A percentile compares a stretch with the other conserved stretches of the same genome.
Evolutionary conservation across 805 yeast genomes (phyloP).

Genomic region (Candida broadrunensis): DNA sequence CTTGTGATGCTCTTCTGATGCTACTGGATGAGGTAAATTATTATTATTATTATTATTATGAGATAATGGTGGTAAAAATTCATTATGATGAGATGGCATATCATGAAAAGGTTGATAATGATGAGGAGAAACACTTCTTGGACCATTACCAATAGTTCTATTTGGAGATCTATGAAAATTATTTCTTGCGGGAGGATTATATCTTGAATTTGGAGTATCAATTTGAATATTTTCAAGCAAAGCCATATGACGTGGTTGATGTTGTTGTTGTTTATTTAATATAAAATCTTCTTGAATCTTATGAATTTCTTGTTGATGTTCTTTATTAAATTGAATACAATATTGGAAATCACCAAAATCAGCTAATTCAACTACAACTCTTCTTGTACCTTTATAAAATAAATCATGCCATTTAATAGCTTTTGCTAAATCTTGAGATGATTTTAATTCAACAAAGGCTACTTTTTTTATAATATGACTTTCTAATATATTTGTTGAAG

Average conservation of each 20-base stretch:
- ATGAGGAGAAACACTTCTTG: neutral
- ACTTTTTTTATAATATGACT: constrained; percentile 47
- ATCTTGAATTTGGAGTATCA: neutral
- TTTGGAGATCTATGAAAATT: neutral
- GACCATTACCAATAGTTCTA: neutral
- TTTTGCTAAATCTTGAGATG: constrained; percentile 51
- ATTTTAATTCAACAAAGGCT: constrained; percentile 59
- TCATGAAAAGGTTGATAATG: neutral
- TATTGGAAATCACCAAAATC: constrained; percentile 39
- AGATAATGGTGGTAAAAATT: neutral
- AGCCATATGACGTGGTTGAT: constrained; percentile 10
- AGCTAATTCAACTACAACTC: constrained; percentile 38
- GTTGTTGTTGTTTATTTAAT: constrained; percentile 7
- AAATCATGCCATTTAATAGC: constrained; percentile 65
- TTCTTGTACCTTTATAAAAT: constrained; percentile 40
- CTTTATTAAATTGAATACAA: constrained; percentile 37
- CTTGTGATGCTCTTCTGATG: constrained; percentile 17
- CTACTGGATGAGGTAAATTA: constrained; percentile 3
- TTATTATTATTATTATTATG: neutral
- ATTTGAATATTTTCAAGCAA: constrained; percentile 8
- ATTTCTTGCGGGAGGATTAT: neutral
- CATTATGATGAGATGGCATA: neutral
- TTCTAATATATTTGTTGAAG: constrained; percentile 34
- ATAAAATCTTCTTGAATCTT: constrained; percentile 27
- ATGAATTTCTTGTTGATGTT: constrained; percentile 28